These are phyloP conservation scores for Podosphaera leucotricha DNA, from an alignment of 2,329 filamentous ascomycete genomes.

Conservation along the genomic window DNA sequence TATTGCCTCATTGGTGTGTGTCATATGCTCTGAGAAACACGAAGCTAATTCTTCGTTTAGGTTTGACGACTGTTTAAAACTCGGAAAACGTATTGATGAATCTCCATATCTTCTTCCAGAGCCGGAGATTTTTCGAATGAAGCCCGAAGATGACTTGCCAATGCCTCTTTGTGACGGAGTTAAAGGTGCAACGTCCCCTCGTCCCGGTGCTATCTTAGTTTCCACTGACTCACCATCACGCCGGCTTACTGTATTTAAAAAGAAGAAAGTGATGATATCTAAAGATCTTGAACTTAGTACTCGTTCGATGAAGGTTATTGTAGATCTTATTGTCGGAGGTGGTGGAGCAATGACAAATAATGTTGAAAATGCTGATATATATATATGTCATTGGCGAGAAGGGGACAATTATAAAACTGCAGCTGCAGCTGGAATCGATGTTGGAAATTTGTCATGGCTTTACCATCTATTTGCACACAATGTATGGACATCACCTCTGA, in stretches of 20 bases:
- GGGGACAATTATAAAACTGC: slow-evolving; percentile 57
- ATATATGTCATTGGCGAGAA: slow-evolving; percentile 70
- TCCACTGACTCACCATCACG: slow-evolving; percentile 22
- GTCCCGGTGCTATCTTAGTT: slow-evolving; percentile 20
- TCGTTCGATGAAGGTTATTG: slow-evolving; percentile 42
- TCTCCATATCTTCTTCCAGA: slow-evolving; percentile 66
- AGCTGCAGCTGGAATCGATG: slow-evolving; percentile 52
- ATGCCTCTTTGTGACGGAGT: slow-evolving; percentile 36
- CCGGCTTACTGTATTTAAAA: slow-evolving; percentile 50
- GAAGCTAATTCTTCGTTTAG: slow-evolving; percentile 21
- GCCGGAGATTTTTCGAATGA: slow-evolving; percentile 50
- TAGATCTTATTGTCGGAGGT: slow-evolving; percentile 44
- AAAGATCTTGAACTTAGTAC: slow-evolving; percentile 46
- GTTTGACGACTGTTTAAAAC: slow-evolving; percentile 91
- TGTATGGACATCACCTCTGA: slow-evolving; percentile 65
- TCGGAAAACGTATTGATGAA: slow-evolving; percentile 80
- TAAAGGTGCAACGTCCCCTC: slow-evolving; percentile 37
- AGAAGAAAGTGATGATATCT: slow-evolving; percentile 56
- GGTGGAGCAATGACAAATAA: slow-evolving; percentile 44
- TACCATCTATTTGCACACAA: slow-evolving; percentile 80
- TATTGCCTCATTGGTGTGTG: slow-evolving; percentile 69
- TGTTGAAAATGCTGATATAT: slow-evolving; percentile 53
- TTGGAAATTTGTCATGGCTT: slow-evolving; percentile 84
- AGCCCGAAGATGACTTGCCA: slow-evolving; percentile 29
- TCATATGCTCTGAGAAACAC: not conserved